These are phyloP conservation scores for Mariannaea sp. DNA, from an alignment of 2,329 filamentous ascomycete genomes.

Conservation along the genomic window DNA sequence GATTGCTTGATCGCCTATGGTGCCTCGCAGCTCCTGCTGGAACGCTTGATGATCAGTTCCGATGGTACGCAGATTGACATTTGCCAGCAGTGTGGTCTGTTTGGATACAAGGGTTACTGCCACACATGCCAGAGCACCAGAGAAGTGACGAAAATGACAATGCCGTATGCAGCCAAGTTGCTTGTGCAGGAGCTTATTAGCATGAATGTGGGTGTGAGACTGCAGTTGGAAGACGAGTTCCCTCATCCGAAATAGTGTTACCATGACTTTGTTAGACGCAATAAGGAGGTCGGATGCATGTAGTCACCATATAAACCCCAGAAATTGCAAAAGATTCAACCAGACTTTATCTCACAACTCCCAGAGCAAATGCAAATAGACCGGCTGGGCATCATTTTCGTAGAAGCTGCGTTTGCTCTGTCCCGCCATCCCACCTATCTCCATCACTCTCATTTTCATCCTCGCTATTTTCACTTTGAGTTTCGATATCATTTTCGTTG, in stretches of 20 bases:
- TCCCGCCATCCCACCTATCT: too few species aligned
- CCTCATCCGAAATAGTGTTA: constrained; percentile 62
- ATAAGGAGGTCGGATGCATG: constrained; percentile 4
- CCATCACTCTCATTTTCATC: too few species aligned
- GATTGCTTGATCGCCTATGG: constrained; percentile 98
- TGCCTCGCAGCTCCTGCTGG: constrained; percentile 86
- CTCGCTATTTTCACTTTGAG: too few species aligned
- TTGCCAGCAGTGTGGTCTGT: constrained; percentile 90
- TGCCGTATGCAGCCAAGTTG: constrained; percentile 96
- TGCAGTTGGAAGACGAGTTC: constrained; percentile 94
- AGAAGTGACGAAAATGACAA: constrained; percentile 88
- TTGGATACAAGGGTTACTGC: constrained; percentile 95
- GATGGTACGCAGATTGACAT: constrained; percentile 92
- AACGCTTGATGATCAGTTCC: constrained; percentile 91
- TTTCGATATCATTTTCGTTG: too few species aligned
- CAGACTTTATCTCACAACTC: too few species aligned
- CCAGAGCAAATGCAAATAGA: too few species aligned
- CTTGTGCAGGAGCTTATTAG: constrained; percentile 94
- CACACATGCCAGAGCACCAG: constrained; percentile 87
- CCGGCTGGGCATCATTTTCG: too few species aligned
- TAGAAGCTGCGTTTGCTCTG: too few species aligned
- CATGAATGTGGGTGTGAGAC: constrained; percentile 95
- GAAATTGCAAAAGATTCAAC: too few species aligned
- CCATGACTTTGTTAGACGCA: constrained; percentile 1
- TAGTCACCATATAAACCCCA: too few species aligned